A percentile compares a stretch with the other conserved stretches of the same genome.
phyloP scores from a whole-genome alignment of 768 basidiomycete species.

The Phlegmacium glaucopus region DNA sequence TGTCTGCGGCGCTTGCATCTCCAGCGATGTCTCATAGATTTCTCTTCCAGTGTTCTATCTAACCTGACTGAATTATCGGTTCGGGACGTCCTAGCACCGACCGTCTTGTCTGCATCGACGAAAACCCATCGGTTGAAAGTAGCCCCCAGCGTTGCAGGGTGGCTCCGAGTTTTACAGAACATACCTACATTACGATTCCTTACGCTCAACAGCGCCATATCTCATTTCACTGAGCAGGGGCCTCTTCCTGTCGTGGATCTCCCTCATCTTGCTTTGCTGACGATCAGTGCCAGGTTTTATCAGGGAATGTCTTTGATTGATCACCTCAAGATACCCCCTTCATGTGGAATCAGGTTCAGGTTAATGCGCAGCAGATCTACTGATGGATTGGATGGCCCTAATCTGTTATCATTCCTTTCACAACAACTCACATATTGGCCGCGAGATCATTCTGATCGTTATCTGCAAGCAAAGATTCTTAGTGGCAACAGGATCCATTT shows the following conservation, averaged over 20 bases:
- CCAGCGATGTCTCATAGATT: constrained; percentile 21
- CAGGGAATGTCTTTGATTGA: constrained; percentile 14
- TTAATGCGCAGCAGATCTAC: constrained; percentile 5
- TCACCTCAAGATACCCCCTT: constrained; percentile 13
- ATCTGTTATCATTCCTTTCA: constrained; percentile 14
- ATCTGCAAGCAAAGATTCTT: constrained; percentile 21
- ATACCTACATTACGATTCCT: constrained; percentile 20
- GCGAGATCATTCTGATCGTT: constrained; percentile 9
- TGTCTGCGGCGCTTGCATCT: constrained; percentile 16
- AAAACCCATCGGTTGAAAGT: constrained; percentile 15
- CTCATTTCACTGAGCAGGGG: constrained; percentile 2
- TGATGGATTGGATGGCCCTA: constrained; percentile 2
- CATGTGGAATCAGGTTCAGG: constrained; percentile 19
- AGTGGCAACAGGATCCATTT: constrained; percentile 21
- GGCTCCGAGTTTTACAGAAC: constrained; percentile 17
- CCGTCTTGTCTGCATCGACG: constrained; percentile 8
- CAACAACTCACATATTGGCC: constrained; percentile 16
- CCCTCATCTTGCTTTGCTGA: constrained; percentile 17
- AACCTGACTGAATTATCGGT: constrained; percentile 22
- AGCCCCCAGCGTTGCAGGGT: constrained; percentile 17
- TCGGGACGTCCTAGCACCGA: constrained; percentile 12
- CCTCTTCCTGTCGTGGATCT: constrained; percentile 7
- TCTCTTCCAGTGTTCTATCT: constrained; percentile 16
- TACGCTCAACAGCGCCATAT: constrained; percentile 20
- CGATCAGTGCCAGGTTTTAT: constrained; percentile 14